Evolutionary conservation across 192 early-diverging fungal species (phyloP), one percentile per base, ranked within the genome.

Genomic region (Entrophospora sp.): DNA sequence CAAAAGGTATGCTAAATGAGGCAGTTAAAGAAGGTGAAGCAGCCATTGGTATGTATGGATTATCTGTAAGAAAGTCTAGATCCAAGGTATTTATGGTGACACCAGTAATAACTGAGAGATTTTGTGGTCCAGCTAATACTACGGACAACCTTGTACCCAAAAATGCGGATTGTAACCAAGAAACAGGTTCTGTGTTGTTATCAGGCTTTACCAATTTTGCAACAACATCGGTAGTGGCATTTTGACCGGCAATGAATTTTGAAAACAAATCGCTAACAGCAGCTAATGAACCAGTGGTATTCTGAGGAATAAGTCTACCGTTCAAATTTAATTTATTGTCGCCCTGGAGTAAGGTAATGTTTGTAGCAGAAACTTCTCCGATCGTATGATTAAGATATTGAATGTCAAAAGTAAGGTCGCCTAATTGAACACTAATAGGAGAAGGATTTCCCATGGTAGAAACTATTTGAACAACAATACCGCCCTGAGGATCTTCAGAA

Each of bases 1-100:
- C 80, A 44, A 87, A 87, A 18, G 85, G 85, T 64, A 87, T 82
- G 38, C 75, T 51, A 66, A 81, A 81, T 4, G 60, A 70, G 25
- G 81, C 81, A 16, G 67, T 64, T 18, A 86, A 78, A 18, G 61
- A 57, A 32, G 75, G 68, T 32, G 81, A 75, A 52, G 69, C 66
- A 22, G 76, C 71, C 43, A 71, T 18, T 46, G 84, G 84, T 46
- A 71, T 48, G 44, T 86, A 86, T 27, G 77, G 69, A 66, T 69
- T 73, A 4, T 67, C 35, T 16, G 64, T 45, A 40, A 64, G 72
- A 58, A 84, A 86, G 27, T 69, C 70, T 56, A 86, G 71, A 53
- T 79, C 79, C 71, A 86, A 69, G 43, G 75, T 69, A 36, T 79
- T 81, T 49, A 84, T 71, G 35, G 40, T 49, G 45, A 86, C 76